These are phyloP conservation scores for Neonectria sp. DNA, from an alignment of 2,329 filamentous ascomycete genomes.

Conservation along the genomic window DNA sequence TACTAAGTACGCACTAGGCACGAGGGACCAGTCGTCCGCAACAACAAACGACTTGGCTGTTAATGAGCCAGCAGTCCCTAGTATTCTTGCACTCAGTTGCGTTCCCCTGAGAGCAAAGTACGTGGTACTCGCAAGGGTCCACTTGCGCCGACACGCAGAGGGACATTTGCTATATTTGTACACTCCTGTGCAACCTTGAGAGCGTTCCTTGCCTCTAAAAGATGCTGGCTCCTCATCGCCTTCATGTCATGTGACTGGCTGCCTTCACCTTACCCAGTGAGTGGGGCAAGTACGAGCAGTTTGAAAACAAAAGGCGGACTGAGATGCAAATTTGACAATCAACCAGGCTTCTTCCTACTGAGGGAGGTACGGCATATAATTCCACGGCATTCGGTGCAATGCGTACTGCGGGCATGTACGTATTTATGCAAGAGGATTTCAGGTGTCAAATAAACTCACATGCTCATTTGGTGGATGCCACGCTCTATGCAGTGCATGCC, in stretches of 20 bases:
- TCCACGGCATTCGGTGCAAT: background rate
- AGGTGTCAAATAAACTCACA: background rate
- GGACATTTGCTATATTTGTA: background rate
- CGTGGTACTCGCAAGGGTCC: background rate
- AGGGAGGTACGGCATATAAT: too few relatives aligned
- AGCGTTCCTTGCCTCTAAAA: background rate
- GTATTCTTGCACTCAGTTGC: background rate
- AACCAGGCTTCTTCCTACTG: background rate
- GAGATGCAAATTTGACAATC: background rate
- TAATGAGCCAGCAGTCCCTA: background rate
- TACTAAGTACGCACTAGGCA: background rate
- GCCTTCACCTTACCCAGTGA: background rate
- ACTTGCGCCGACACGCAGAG: background rate
- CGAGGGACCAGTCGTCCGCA: background rate
- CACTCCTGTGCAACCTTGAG: background rate
- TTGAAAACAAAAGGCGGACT: background rate
- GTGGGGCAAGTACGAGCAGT: background rate
- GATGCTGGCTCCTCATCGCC: constrained; percentile 1
- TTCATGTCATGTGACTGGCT: background rate
- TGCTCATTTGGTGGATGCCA: background rate
- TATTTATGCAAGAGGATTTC: background rate
- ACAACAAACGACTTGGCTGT: background rate
- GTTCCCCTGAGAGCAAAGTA: background rate
- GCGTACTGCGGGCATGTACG: too few relatives aligned
- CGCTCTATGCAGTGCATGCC: background rate